Evolutionary conservation across 1,284 basidiomycete species (phyloP).

Genomic region (Ustilago vetiveriae): DNA sequence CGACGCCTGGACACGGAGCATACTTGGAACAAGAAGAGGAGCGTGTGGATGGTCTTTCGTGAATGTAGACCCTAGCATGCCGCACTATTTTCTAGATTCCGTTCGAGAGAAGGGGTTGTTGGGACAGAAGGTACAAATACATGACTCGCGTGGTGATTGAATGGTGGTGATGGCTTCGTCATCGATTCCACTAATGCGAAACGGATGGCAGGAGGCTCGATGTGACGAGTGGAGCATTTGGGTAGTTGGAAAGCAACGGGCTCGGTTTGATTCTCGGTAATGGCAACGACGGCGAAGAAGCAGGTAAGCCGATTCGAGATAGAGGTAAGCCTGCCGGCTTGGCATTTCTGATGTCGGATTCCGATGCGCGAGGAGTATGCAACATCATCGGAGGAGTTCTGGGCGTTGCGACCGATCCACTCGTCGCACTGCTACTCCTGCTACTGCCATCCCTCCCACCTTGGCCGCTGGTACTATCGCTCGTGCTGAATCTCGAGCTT

Average conservation of each 20-base stretch:
- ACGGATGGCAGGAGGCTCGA: too few relatives aligned
- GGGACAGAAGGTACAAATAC: too few relatives aligned
- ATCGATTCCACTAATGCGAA: too few relatives aligned
- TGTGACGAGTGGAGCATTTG: neutral
- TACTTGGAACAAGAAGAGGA: too few relatives aligned
- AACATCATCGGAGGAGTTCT: slow-evolving; percentile 2
- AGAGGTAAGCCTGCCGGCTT: too few relatives aligned
- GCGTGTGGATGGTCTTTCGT: slow-evolving; percentile 10
- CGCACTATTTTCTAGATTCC: neutral
- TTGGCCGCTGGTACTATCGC: neutral
- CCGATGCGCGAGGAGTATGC: neutral
- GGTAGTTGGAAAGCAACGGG: neutral
- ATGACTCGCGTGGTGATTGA: too few relatives aligned
- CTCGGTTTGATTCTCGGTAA: neutral
- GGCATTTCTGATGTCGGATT: too few relatives aligned
- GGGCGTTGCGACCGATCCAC: slow-evolving; percentile 1
- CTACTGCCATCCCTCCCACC: neutral
- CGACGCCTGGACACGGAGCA: too few relatives aligned
- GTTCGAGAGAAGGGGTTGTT: neutral
- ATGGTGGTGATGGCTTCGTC: too few relatives aligned
- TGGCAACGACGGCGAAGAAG: neutral
- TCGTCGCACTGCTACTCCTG: slow-evolving; percentile 1
- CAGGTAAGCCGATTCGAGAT: too few relatives aligned
- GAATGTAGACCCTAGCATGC: slow-evolving; percentile 4
- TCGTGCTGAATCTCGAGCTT: neutral